phyloP scores from a whole-genome alignment of 345 rosid species.

The Hibiscus mutabilis region DNA sequence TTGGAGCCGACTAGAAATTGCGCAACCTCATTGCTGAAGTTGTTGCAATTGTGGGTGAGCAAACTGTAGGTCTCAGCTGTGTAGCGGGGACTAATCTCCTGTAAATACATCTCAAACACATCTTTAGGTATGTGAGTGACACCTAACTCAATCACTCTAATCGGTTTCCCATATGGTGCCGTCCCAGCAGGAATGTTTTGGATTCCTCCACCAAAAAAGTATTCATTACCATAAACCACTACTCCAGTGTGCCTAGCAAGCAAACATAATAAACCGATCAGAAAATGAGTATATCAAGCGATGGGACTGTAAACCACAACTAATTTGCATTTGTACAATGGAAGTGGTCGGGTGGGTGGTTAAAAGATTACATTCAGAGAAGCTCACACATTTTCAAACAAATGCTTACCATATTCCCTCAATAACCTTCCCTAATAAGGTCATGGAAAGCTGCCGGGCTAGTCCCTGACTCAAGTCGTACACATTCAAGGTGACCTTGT shows the following conservation, averaged over 20 bases:
- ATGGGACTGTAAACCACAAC: not conserved
- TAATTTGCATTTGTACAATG: too few species aligned
- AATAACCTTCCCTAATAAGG: constrained; percentile 73
- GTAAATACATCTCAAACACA: constrained; percentile 76
- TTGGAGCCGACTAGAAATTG: constrained; percentile 78
- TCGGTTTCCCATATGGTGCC: constrained; percentile 72
- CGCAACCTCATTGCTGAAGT: constrained; percentile 84
- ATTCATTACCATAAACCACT: constrained; percentile 74
- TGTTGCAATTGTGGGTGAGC: constrained; percentile 86
- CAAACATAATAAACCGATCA: not conserved
- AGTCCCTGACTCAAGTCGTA: constrained; percentile 94
- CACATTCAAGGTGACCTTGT: constrained; percentile 63
- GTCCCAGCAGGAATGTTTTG: constrained; percentile 55
- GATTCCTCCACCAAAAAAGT: constrained; percentile 87
- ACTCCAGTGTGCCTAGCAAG: constrained; percentile 83
- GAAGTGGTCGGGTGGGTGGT: too few species aligned
- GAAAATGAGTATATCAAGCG: not conserved
- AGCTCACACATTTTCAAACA: not conserved
- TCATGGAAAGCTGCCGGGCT: constrained; percentile 75
- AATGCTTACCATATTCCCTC: constrained; percentile 85
- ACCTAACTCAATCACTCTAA: constrained; percentile 70
- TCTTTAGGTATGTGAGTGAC: constrained; percentile 78
- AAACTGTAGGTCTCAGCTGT: constrained; percentile 75
- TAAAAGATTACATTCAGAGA: not conserved
- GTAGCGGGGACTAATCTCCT: constrained; percentile 82